Evolutionary conservation across 441 rosid species (phyloP).

Genomic region (Kokia cookei): DNA sequence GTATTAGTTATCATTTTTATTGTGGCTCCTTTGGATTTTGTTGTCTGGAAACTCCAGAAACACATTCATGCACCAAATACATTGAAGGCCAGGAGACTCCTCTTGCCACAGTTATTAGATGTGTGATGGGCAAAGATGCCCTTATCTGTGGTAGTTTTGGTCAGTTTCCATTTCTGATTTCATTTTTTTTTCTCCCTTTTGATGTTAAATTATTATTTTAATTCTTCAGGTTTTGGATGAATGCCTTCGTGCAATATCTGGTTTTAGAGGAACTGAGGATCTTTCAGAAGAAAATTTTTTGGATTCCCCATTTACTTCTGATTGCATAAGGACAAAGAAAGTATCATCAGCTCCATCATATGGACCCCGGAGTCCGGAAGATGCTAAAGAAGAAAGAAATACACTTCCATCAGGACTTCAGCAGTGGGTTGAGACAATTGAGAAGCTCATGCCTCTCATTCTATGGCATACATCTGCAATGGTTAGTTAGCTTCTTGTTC

Average conservation of each 20-base stretch:
- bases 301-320: slow-evolving; percentile 77
- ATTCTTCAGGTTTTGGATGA: slow-evolving; percentile 77
- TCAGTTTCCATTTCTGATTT: background rate
- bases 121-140: background rate
- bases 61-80: background rate
- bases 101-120: background rate
- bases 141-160: background rate
- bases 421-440: slow-evolving; percentile 73
- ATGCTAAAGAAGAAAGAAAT: slow-evolving; percentile 32
- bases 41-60: background rate
- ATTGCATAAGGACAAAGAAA: slow-evolving; percentile 62
- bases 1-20: background rate
- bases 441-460: slow-evolving; percentile 58
- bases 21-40: background rate
- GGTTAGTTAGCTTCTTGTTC: slow-evolving; percentile 59
- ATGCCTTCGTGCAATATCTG: slow-evolving; percentile 85
- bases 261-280: slow-evolving; percentile 90
- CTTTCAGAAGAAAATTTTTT: slow-evolving; percentile 52
- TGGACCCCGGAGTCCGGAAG: slow-evolving; percentile 40
- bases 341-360: slow-evolving; percentile 88
- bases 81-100: background rate
- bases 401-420: slow-evolving; percentile 41
- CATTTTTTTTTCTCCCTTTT: background rate
- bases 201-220: background rate
- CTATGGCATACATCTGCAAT: slow-evolving; percentile 60